A percentile compares a stretch with the other conserved stretches of the same genome.
phyloP scores from a whole-genome alignment of 2,329 filamentous ascomycete species.

The Leptodontidium sp. region DNA sequence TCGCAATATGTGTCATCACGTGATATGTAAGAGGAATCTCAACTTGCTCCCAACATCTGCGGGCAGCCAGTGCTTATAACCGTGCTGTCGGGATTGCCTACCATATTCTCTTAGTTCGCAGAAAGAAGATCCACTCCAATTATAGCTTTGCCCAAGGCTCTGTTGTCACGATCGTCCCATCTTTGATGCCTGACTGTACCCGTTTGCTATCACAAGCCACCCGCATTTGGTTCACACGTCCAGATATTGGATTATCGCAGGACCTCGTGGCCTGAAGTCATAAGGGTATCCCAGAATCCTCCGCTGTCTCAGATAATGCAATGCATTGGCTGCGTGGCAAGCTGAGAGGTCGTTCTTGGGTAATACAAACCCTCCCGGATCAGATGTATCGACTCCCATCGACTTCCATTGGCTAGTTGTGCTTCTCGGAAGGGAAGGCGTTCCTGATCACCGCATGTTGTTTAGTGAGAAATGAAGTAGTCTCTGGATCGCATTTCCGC shows the following conservation, averaged over 20 bases:
- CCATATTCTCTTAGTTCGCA: not conserved
- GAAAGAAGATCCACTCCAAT: not conserved
- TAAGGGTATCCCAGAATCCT: not conserved
- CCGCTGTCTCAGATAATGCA: constrained; percentile 4
- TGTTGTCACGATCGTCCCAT: constrained; percentile 6
- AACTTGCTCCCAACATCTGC: not conserved
- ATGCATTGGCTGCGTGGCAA: constrained; percentile 21
- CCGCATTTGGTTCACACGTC: constrained; percentile 16
- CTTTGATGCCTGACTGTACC: not conserved
- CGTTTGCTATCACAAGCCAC: not conserved
- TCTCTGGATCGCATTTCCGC: constrained; percentile 36
- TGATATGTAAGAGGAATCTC: not conserved
- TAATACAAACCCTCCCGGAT: not conserved
- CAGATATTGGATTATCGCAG: not conserved
- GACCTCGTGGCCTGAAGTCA: not conserved
- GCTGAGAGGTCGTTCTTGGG: not conserved
- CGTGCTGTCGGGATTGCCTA: not conserved
- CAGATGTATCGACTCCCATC: not conserved
- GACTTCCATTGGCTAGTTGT: not conserved
- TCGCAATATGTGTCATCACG: not conserved
- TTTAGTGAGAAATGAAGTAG: constrained; percentile 16
- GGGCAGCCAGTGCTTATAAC: not conserved
- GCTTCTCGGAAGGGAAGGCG: not conserved
- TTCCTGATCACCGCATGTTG: constrained; percentile 14
- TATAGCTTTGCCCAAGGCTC: not conserved